These are phyloP conservation scores for Yamadazyma kanchanaburiensis DNA, from an alignment of 1,139 yeast species.

Conservation along the genomic window DNA sequence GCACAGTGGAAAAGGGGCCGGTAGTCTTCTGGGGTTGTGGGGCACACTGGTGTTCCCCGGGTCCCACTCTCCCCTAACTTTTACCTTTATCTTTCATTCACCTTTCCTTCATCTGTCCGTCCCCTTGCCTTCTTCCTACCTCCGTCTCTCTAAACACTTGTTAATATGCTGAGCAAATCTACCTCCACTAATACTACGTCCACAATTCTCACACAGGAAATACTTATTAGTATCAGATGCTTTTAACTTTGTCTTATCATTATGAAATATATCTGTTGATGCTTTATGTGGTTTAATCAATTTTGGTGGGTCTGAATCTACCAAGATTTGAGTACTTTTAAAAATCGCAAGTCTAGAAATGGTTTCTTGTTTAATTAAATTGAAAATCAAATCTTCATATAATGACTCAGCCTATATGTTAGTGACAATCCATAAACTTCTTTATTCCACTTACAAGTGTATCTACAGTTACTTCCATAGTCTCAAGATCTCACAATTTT, in stretches of 20 bases:
- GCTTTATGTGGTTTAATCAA: conserved; percentile 11
- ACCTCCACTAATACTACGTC: conserved; percentile 82
- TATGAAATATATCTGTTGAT: conserved; percentile 37
- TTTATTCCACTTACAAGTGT: conserved; percentile 6
- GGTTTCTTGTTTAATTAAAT: conserved; percentile 33
- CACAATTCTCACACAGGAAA: conserved; percentile 78
- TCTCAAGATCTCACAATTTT: background rate
- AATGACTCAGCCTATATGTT: conserved; percentile 25
- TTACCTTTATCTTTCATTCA: no score
- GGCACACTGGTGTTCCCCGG: no score
- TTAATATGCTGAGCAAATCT: conserved; percentile 92
- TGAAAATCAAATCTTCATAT: conserved; percentile 32
- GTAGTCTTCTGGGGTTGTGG: no score
- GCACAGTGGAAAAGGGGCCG: no score
- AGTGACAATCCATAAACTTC: background rate
- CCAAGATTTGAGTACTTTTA: conserved; percentile 1
- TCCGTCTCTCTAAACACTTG: conserved; percentile 62
- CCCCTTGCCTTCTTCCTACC: conserved; percentile 12
- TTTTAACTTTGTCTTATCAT: conserved; percentile 39
- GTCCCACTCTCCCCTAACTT: no score
- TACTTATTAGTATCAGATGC: conserved; percentile 45
- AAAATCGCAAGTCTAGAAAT: conserved; percentile 11
- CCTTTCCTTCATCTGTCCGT: no score
- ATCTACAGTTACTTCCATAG: conserved; percentile 11
- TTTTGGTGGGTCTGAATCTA: conserved; percentile 2